A percentile compares a stretch with the other conserved stretches of the same genome.
phyloP scores from a whole-genome alignment of 768 basidiomycete genomes.

The Sporobolomyces phaffii region DNA sequence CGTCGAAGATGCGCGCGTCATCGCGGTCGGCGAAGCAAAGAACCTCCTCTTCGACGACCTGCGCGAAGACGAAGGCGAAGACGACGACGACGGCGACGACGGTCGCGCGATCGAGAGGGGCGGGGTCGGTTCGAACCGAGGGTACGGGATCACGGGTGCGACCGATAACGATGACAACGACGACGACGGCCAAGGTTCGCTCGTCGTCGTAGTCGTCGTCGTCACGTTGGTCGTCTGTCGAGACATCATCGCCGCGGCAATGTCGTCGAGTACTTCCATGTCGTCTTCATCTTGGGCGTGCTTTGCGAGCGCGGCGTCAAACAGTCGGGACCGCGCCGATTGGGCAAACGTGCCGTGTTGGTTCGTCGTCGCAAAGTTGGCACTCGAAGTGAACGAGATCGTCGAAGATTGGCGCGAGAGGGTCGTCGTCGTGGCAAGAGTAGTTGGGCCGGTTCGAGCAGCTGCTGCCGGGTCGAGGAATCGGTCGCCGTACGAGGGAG shows the following conservation, averaged over 20 bases:
- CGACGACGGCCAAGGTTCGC: too few relatives aligned
- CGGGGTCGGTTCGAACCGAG: background rate
- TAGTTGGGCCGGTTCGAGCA: background rate
- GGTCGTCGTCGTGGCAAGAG: background rate
- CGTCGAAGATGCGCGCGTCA: background rate
- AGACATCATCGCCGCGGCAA: constrained; percentile 4
- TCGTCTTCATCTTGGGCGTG: background rate
- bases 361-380: background rate
- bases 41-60: too few relatives aligned
- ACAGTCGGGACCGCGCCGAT: background rate
- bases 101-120: too few relatives aligned
- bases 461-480: constrained; percentile 12
- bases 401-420: background rate
- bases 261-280: background rate
- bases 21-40: background rate
- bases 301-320: background rate
- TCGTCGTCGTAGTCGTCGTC: background rate
- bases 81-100: too few relatives aligned
- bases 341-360: background rate
- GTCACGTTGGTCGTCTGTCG: constrained; percentile 3
- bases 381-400: background rate
- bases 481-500: background rate
- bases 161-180: too few relatives aligned
- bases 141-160: background rate
- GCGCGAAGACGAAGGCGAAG: too few relatives aligned